Evolutionary conservation across 1,284 basidiomycete genomes (phyloP).

Genomic region (Ustilago esculenta): DNA sequence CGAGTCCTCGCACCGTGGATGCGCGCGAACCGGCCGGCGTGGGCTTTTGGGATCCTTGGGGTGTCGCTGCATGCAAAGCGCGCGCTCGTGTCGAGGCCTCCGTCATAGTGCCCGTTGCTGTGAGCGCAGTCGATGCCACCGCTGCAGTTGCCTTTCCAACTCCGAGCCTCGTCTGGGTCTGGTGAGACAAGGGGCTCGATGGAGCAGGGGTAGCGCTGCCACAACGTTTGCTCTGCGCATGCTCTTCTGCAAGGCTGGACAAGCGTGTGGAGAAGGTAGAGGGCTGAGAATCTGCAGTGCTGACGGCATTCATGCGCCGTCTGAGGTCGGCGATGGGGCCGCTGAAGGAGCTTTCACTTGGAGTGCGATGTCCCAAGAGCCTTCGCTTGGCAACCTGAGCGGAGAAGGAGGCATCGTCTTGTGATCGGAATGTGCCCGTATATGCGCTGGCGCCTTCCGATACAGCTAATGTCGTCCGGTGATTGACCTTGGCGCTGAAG

Average conservation of each 20-base stretch:
- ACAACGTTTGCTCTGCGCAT: conserved; percentile 11
- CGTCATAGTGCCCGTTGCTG: conserved; percentile 52
- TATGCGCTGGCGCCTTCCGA: conserved; percentile 33
- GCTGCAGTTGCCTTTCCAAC: conserved; percentile 51
- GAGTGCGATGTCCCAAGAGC: conserved; percentile 43
- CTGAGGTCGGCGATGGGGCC: conserved; percentile 52
- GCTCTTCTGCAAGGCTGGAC: conserved; percentile 38
- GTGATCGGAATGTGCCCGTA: conserved; percentile 49
- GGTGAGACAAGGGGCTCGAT: conserved; percentile 21
- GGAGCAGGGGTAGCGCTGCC: neutral
- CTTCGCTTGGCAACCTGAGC: conserved; percentile 49
- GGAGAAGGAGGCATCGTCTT: conserved; percentile 50
- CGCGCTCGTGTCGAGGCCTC: conserved; percentile 42
- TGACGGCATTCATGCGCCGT: conserved; percentile 34
- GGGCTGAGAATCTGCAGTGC: conserved; percentile 16
- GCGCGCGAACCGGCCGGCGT: conserved; percentile 45
- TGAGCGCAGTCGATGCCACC: conserved; percentile 39
- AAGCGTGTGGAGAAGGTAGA: conserved; percentile 33
- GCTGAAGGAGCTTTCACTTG: conserved; percentile 39
- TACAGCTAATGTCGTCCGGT: conserved; percentile 5
- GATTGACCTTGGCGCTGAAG: conserved; percentile 71
- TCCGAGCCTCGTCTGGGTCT: conserved; percentile 43
- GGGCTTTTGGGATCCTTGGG: conserved; percentile 24
- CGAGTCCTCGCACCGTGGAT: conserved; percentile 27
- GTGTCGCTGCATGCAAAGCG: conserved; percentile 23